These are phyloP conservation scores for Aspergillus candidus DNA, from an alignment of 2,329 filamentous ascomycete genomes.

Conservation along the genomic window DNA sequence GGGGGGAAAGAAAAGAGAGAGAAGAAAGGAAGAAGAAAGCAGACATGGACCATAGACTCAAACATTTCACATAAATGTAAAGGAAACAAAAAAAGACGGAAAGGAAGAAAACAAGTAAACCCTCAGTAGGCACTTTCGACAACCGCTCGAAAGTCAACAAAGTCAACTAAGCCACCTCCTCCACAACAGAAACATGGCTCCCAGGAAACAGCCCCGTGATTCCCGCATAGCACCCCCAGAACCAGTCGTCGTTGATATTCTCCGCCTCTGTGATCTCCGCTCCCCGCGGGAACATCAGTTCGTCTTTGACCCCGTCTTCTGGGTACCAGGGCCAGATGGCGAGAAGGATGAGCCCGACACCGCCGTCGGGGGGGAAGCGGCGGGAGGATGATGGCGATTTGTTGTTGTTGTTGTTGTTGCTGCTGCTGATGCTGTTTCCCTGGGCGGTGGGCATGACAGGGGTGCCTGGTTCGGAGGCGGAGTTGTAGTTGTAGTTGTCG, in stretches of 20 bases:
- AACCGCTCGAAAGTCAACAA: not conserved
- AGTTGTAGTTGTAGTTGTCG: constrained; percentile 1
- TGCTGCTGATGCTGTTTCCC: constrained; percentile 42
- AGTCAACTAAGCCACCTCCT: constrained; percentile 24
- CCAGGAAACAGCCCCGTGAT: constrained; percentile 72
- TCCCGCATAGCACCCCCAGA: constrained; percentile 78
- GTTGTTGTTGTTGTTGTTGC: constrained; percentile 26
- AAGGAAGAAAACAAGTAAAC: not conserved
- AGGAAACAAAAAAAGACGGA: no score
- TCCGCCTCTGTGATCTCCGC: constrained; percentile 79
- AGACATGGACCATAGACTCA: no score
- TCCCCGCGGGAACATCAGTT: constrained; percentile 75
- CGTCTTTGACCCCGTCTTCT: constrained; percentile 52
- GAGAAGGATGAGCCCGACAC: constrained; percentile 56
- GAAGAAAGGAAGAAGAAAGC: no score
- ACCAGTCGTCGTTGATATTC: constrained; percentile 89
- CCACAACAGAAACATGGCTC: constrained; percentile 59
- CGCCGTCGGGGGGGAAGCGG: constrained; percentile 68
- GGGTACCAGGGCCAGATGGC: constrained; percentile 79
- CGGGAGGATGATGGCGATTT: constrained; percentile 11
- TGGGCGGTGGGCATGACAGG: constrained; percentile 46
- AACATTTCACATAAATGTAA: no score
- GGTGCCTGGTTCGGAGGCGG: constrained; percentile 16
- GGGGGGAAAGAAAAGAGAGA: no score
- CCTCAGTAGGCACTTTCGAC: no score